A percentile compares a stretch with the other conserved stretches of the same genome.
phyloP scores from a whole-genome alignment of 768 basidiomycete genomes.

The Boletus reticuloceps region DNA sequence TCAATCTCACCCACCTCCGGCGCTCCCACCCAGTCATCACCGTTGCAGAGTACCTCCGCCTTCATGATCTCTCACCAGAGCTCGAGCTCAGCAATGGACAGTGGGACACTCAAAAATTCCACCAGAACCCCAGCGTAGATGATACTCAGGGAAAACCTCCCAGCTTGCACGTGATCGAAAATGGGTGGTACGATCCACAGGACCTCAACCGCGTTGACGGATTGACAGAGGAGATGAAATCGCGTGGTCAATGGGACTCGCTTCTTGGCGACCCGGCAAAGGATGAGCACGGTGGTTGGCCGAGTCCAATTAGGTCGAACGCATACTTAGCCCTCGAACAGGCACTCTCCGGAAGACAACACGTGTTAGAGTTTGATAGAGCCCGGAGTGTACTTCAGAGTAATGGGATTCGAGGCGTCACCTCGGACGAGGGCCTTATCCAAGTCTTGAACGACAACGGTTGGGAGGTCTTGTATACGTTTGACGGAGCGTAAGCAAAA shows the following conservation, averaged over 20 bases:
- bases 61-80: conserved; percentile 35
- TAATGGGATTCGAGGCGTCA: conserved; percentile 11
- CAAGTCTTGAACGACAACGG: conserved; percentile 32
- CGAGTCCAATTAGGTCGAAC: conserved; percentile 15
- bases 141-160: conserved; percentile 21
- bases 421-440: conserved; percentile 30
- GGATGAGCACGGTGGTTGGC: conserved; percentile 23
- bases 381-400: conserved; percentile 20
- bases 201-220: conserved; percentile 37
- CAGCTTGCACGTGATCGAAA: conserved; percentile 35
- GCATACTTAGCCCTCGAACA: conserved; percentile 20
- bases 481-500: conserved; percentile 37
- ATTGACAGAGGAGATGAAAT: conserved; percentile 31
- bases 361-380: conserved; percentile 19
- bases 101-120: conserved; percentile 37
- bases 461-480: conserved; percentile 38
- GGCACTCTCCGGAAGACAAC: conserved; percentile 16
- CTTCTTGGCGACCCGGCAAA: conserved; percentile 10
- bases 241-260: conserved; percentile 31
- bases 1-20: conserved; percentile 42
- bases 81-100: conserved; percentile 37
- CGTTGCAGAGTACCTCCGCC: conserved; percentile 41
- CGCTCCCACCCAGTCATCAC: conserved; percentile 37
- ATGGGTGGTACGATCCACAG: conserved; percentile 40
- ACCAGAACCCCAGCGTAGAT: conserved; percentile 28